Base-by-base conservation (phyloP, 2,329 filamentous ascomycete species). In the Arthrobotrys musiformis region DNA sequence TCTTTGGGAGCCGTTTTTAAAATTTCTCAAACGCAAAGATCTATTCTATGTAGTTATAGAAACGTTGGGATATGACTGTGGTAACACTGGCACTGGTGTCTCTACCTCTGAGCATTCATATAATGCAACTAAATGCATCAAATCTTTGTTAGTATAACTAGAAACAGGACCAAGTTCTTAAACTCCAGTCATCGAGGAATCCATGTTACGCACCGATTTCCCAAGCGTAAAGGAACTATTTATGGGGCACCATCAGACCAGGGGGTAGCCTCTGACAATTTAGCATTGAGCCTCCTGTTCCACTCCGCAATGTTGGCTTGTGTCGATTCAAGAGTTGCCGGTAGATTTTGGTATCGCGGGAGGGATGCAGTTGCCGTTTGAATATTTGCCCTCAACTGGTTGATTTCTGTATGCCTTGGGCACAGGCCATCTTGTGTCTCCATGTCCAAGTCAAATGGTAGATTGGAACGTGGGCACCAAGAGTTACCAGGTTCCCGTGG, bases 391-490 rank as follows among this genome's bases (percentile, higher is more conserved):
- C 22, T 33, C 28, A 66, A n/a, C 2, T 1, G 1, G 4, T 2
- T 13, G 4, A 52, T 40, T 5, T 48, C 44, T n/a, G 1, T 1
- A 26, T 54, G 46, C n/a, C 35, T 4, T 11, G 17, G 28, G 6
- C 62, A 66, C 7, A 28, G 9, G 9, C 19, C 33, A 8, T 54
- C 44, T 3, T 11, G 15, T 17, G 7, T 24, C 1, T 4, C 28
- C 2, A 42, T 2, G 30, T 66, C 30, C 13, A 52, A 6, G 1
- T 5, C 11, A 28, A 28, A 35, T 17, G 44, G 62, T 2, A 40
- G 19, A 13, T 66, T 66, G 46, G 17, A 66, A 17, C 8, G 54
- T 2, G 62, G 13, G 8, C 62, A 66, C 33, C 30, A 56, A 9
- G 6, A 17, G 26, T 46, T 42, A 42, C 50, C 50, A 24, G 19